These are phyloP conservation scores for Scheffersomyces cryptocercus DNA, from an alignment of 1,139 yeast species.

Conservation along the genomic window DNA sequence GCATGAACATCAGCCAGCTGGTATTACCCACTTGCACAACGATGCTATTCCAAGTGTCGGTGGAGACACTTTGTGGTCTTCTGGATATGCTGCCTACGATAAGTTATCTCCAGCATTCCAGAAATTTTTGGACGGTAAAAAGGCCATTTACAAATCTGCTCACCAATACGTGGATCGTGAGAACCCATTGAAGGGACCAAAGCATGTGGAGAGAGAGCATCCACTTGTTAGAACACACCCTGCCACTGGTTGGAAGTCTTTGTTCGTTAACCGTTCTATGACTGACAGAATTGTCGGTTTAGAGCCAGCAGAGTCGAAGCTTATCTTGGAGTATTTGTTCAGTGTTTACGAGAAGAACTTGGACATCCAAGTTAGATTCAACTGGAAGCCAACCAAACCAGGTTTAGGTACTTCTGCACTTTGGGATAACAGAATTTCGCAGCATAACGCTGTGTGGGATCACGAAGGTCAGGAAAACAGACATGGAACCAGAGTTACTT, in stretches of 20 bases:
- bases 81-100: slow-evolving; percentile 53
- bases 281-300: slow-evolving; percentile 47
- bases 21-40: slow-evolving; percentile 47
- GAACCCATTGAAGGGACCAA: slow-evolving; percentile 45
- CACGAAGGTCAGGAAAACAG: slow-evolving; percentile 52
- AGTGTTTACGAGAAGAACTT: slow-evolving; percentile 43
- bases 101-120: slow-evolving; percentile 51
- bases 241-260: slow-evolving; percentile 55
- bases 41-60: slow-evolving; percentile 48
- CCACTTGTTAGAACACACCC: slow-evolving; percentile 54
- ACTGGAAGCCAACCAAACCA: slow-evolving; percentile 49
- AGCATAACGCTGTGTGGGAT: slow-evolving; percentile 54
- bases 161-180: slow-evolving; percentile 41
- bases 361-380: slow-evolving; percentile 48
- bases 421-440: slow-evolving; percentile 59
- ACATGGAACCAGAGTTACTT: slow-evolving; percentile 61
- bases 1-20: slow-evolving; percentile 51
- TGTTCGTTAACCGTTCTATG: slow-evolving; percentile 46
- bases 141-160: slow-evolving; percentile 47
- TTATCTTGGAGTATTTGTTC: slow-evolving; percentile 41
- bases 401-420: slow-evolving; percentile 57
- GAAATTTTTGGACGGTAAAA: slow-evolving; percentile 49
- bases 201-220: slow-evolving; percentile 42
- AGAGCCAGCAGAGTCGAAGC: slow-evolving; percentile 38
- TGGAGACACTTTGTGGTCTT: slow-evolving; percentile 53